Base-by-base conservation (phyloP, 441 rosid genomes). In the Erodium texanum region DNA sequence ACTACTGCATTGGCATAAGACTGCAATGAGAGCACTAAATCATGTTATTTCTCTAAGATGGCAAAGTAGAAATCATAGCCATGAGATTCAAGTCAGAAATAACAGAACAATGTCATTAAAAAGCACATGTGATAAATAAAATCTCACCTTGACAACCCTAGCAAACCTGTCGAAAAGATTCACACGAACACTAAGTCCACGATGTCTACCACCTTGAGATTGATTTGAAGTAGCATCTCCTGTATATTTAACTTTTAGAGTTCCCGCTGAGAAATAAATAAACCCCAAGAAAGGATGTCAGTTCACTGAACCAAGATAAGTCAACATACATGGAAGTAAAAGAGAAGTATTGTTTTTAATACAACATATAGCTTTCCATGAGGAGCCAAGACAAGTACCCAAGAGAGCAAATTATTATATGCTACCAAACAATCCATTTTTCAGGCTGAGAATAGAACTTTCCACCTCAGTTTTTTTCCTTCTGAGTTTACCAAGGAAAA, bases 1-100 rank as follows among this genome's bases (percentile, higher is more conserved):
- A 95, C n/a, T 66, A 90, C 70, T 34, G 90, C 81, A 88, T 92
- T 92, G 79, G 97, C 97, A 82, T 95, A 95, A 3, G 99, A 95
- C 98, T 95, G 87, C 68, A 80, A 73, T 54, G 36, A 67, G 71
- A 67, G 15, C 73, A 22, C 32, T 2, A 54, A 66, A 71, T 74
- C 63, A 68, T 61, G 65, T 65, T n/a, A 69, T 58, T 16, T 22
- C 65, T 36, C 9, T 23, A 45, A 2, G n/a, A 67, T 54, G 43
- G 14, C 48, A n/a, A 68, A 64, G 65, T 18, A 64, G 50, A n/a
- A 43, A 72, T 34, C 38, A 34, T 5, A 34, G 38, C 38, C 38
- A 34, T 34, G 9, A 34, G 6, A 34, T 7, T 34, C 38, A 34
- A 34, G 9, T 34, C 8, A 34, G 9, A 34, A 7, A 34, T 6